A percentile compares a stretch with the other conserved stretches of the same genome.
Evolutionary conservation across 768 basidiomycete genomes (phyloP).

Genomic region (Mycena venus): DNA sequence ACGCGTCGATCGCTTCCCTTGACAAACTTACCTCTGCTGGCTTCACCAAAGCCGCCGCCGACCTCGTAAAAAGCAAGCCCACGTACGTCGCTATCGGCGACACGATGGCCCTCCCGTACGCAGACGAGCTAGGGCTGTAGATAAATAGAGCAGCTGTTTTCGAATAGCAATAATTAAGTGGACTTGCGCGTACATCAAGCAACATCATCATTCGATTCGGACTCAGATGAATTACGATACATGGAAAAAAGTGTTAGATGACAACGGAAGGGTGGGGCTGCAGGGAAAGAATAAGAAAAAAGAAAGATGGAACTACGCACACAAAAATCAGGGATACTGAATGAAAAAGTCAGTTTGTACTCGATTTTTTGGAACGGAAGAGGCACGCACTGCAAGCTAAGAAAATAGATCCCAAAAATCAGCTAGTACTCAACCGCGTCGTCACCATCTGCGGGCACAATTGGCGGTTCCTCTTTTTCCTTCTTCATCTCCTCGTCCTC

Average conservation of each 20-base stretch:
- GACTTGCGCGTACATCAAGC: conserved; percentile 5
- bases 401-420: conserved; percentile 19
- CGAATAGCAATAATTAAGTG: conserved; percentile 24
- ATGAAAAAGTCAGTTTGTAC: background rate
- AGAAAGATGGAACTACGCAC: conserved; percentile 35
- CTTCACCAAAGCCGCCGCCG: conserved; percentile 78
- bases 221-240: conserved; percentile 23
- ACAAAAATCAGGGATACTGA: conserved; percentile 25
- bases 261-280: background rate
- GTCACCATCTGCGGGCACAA: conserved; percentile 79
- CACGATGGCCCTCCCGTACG: conserved; percentile 79
- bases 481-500: conserved; percentile 55
- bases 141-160: conserved; percentile 40
- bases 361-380: background rate
- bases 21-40: conserved; percentile 76
- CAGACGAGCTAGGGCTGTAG: conserved; percentile 87
- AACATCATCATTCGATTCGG: conserved; percentile 14
- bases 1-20: conserved; percentile 73
- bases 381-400: conserved; percentile 28
- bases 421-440: conserved; percentile 85
- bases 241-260: conserved; percentile 25
- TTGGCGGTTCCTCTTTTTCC: conserved; percentile 67
- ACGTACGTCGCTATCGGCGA: conserved; percentile 92
- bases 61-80: conserved; percentile 81
- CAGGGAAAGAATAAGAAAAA: background rate